Evolutionary conservation across 306 rosid species (phyloP).

Genomic region (Cicer pinnatifidum): DNA sequence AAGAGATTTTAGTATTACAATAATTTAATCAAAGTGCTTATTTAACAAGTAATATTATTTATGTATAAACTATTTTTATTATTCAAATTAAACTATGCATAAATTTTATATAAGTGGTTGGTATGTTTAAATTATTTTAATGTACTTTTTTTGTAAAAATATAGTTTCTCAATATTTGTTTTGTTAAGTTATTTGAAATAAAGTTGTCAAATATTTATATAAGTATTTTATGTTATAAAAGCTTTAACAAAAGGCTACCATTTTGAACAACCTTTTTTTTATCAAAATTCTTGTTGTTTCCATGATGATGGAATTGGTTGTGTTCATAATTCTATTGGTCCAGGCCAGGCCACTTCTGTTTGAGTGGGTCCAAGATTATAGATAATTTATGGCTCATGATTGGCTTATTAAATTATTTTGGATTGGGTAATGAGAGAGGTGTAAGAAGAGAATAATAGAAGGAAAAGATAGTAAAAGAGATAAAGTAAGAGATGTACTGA

Average conservation of each 20-base stretch:
- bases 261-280: neutral
- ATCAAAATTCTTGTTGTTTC: neutral
- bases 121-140: too few relatives aligned
- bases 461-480: neutral
- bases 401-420: conserved; percentile 13
- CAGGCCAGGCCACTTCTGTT: neutral
- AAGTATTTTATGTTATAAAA: too few relatives aligned
- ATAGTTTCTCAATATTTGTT: too few relatives aligned
- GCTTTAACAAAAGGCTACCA: neutral
- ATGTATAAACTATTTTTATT: too few relatives aligned
- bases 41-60: too few relatives aligned
- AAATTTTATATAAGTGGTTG: too few relatives aligned
- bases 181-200: too few relatives aligned
- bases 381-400: conserved; percentile 1
- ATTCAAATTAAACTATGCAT: too few relatives aligned
- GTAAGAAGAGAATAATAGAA: neutral
- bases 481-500: neutral
- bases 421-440: neutral
- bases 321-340: conserved; percentile 2
- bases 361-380: conserved; percentile 30
- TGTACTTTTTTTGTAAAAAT: too few relatives aligned
- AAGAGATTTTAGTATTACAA: too few relatives aligned
- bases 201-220: too few relatives aligned
- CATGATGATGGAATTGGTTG: conserved; percentile 11
- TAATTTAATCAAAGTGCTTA: too few relatives aligned